Evolutionary conservation across 495 filamentous ascomycete genomes (phyloP).

Genomic region (Ramalina intermedia): DNA sequence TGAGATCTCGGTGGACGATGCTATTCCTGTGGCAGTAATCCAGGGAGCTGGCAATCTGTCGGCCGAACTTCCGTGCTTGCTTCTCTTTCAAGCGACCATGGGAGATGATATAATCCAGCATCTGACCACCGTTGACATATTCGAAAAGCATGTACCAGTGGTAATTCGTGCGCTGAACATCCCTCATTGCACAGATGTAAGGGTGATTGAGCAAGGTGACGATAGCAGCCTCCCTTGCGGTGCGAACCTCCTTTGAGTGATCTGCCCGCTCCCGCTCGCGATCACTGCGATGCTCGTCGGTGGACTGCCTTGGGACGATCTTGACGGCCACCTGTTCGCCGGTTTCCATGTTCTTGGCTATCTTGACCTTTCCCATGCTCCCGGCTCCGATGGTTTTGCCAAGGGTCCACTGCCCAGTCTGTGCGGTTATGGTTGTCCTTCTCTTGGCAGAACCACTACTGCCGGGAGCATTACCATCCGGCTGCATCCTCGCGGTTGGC

Average conservation of each 20-base stretch:
- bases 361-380: conserved; percentile 93
- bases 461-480: conserved; percentile 25
- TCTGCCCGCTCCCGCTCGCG: conserved; percentile 79
- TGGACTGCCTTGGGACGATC: conserved; percentile 84
- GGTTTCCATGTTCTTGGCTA: conserved; percentile 67
- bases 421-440: conserved; percentile 69
- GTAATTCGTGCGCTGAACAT: conserved; percentile 87
- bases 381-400: conserved; percentile 96
- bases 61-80: conserved; percentile 91
- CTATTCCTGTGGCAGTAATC: conserved; percentile 99
- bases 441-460: conserved; percentile 37
- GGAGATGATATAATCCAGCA: conserved; percentile 99
- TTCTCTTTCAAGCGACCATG: conserved; percentile 97
- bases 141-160: conserved; percentile 99
- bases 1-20: conserved; percentile 94
- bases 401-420: conserved; percentile 76
- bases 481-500: conserved; percentile 22
- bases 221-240: conserved; percentile 90
- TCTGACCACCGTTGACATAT: conserved; percentile 97
- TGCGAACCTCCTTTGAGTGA: conserved; percentile 92
- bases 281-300: conserved; percentile 66
- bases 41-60: conserved; percentile 94
- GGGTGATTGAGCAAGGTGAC: conserved; percentile 90
- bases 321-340: conserved; percentile 90
- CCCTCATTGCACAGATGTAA: conserved; percentile 92